These are phyloP conservation scores for Vitis hybrid DNA, from an alignment of 177 flowering plant species.

Conservation along the genomic window DNA sequence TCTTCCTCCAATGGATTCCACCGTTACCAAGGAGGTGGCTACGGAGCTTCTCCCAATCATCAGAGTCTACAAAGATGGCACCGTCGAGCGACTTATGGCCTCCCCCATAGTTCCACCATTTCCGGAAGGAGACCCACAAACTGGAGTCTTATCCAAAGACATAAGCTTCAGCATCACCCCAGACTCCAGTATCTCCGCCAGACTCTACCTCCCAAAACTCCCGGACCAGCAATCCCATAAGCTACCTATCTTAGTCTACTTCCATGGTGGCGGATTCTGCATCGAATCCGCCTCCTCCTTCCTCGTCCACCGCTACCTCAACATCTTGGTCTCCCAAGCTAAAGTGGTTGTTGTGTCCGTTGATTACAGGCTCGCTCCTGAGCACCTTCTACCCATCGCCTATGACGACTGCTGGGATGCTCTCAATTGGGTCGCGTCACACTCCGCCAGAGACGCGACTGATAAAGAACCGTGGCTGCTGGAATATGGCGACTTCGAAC, in stretches of 20 bases:
- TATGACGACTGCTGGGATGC: constrained; percentile 43
- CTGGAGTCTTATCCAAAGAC: constrained; percentile 55
- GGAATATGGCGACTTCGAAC: constrained; percentile 23
- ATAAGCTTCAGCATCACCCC: constrained; percentile 18
- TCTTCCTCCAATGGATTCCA: too few species aligned
- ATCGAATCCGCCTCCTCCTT: constrained; percentile 37
- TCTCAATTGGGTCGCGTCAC: constrained; percentile 38
- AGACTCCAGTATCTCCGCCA: constrained; percentile 18
- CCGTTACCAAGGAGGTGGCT: constrained; percentile 17
- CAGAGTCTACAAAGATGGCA: constrained; percentile 45
- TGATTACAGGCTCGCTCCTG: constrained; percentile 42
- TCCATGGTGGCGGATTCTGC: constrained; percentile 53
- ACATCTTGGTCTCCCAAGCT: constrained; percentile 20
- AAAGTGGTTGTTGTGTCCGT: constrained; percentile 29
- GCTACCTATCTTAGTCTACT: constrained; percentile 45
- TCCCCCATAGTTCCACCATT: constrained; percentile 39
- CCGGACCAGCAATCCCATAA: constrained; percentile 10
- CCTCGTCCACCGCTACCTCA: constrained; percentile 22
- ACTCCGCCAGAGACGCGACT: neutral
- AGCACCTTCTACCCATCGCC: constrained; percentile 34
- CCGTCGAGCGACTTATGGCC: constrained; percentile 32
- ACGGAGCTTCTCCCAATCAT: constrained; percentile 31
- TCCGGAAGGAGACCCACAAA: constrained; percentile 23
- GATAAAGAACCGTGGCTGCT: constrained; percentile 36
- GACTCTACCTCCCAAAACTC: constrained; percentile 42